Conservation (phyloP, 352 stramenopile genomes). For the Globisporangium canariense region DNA sequence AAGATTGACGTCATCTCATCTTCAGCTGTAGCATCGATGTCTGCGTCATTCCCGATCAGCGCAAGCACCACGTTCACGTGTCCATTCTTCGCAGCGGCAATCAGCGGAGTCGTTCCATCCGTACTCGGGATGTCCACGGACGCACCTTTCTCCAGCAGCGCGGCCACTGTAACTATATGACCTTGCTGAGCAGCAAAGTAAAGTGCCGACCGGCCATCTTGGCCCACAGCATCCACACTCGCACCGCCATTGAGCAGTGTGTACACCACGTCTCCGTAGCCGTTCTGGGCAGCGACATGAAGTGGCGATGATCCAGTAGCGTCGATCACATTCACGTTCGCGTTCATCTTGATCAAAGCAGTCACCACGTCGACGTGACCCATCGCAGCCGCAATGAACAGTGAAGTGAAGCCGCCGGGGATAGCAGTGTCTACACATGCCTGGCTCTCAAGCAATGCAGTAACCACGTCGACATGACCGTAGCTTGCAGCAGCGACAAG, state of each 20-base stretch:
- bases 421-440: background rate
- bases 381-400: background rate
- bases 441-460: background rate
- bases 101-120: background rate
- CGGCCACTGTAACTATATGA: background rate
- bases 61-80: background rate
- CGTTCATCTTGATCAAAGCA: background rate
- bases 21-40: background rate
- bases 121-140: background rate
- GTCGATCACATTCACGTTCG: background rate
- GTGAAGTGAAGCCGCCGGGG: background rate
- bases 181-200: background rate
- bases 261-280: background rate
- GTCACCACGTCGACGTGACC: background rate
- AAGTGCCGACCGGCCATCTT: background rate
- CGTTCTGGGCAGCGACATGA: background rate
- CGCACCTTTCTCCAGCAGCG: background rate
- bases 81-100: background rate
- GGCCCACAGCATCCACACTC: background rate
- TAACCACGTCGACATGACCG: background rate
- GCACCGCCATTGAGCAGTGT: constrained; percentile 11
- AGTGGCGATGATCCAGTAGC: background rate
- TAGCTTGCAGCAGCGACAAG: background rate
- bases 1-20: background rate
- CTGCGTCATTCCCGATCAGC: background rate